Percentiles rank a stretch among this genome's conserved stretches.
These are phyloP conservation scores for Apophysomyces ossiformis DNA, from an alignment of 371 early-diverging fungal genomes.

Conservation along the genomic window DNA sequence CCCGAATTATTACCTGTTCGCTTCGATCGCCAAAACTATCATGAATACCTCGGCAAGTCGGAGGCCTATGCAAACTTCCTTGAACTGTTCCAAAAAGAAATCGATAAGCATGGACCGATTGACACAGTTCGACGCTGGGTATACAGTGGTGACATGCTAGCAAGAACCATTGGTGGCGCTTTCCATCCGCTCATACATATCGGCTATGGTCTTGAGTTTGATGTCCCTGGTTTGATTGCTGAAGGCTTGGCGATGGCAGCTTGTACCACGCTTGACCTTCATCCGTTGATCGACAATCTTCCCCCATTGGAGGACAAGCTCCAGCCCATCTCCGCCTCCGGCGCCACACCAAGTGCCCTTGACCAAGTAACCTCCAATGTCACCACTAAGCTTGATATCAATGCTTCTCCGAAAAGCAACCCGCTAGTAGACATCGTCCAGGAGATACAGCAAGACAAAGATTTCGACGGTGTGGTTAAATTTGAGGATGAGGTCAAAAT, in stretches of 20 bases:
- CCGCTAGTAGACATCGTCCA: constrained; percentile 30
- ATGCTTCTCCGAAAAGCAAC: constrained; percentile 21
- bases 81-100: constrained; percentile 50
- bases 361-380: constrained; percentile 15
- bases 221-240: constrained; percentile 53
- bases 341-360: constrained; percentile 15
- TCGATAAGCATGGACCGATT: constrained; percentile 46
- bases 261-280: constrained; percentile 34
- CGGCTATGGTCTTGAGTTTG: constrained; percentile 71
- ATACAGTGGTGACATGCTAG: constrained; percentile 47
- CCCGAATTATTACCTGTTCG: constrained; percentile 26
- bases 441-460: constrained; percentile 35
- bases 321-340: background rate
- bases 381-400: constrained; percentile 15
- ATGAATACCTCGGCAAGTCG: constrained; percentile 42
- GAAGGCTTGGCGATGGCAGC: constrained; percentile 64
- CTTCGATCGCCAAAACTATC: constrained; percentile 48
- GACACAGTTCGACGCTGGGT: constrained; percentile 54
- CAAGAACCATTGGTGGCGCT: constrained; percentile 51
- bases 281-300: constrained; percentile 17
- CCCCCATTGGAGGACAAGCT: constrained; percentile 9
- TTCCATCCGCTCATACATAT: constrained; percentile 70
- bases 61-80: constrained; percentile 53
- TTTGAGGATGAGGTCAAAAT: constrained; percentile 26
- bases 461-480: constrained; percentile 32